These are phyloP conservation scores for Metschnikowia anglica DNA, from an alignment of 805 yeast genomes.

Conservation along the genomic window DNA sequence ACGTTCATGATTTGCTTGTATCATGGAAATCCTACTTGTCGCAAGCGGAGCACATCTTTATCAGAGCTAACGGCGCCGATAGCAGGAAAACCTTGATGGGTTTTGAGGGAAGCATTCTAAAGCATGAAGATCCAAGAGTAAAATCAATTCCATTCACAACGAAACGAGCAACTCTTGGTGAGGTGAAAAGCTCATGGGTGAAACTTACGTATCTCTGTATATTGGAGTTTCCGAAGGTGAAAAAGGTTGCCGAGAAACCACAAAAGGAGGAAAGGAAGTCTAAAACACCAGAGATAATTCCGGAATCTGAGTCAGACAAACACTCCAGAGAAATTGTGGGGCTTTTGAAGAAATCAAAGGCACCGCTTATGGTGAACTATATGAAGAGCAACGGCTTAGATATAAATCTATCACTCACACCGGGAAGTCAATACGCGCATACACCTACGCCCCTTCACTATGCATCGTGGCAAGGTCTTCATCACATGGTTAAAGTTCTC, in stretches of 20 bases:
- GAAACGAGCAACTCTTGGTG: slow-evolving; percentile 77
- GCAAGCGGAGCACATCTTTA: slow-evolving; percentile 66
- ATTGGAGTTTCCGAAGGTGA: slow-evolving; percentile 51
- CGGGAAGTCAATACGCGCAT: slow-evolving; percentile 48
- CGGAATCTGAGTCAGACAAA: slow-evolving; percentile 35
- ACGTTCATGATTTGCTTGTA: slow-evolving; percentile 65
- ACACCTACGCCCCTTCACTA: slow-evolving; percentile 79
- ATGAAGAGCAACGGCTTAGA: slow-evolving; percentile 56
- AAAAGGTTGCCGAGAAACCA: slow-evolving; percentile 18
- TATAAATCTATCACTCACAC: slow-evolving; percentile 54
- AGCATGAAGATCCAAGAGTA: slow-evolving; percentile 58
- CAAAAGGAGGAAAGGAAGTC: slow-evolving; percentile 15
- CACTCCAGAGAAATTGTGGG: slow-evolving; percentile 59
- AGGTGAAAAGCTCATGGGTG: slow-evolving; percentile 81
- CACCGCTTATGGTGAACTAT: slow-evolving; percentile 68
- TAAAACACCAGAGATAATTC: slow-evolving; percentile 9
- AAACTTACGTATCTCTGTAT: slow-evolving; percentile 62
- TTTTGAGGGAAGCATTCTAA: slow-evolving; percentile 56
- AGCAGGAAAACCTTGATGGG: slow-evolving; percentile 66
- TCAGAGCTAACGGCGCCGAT: slow-evolving; percentile 75
- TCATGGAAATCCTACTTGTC: slow-evolving; percentile 63
- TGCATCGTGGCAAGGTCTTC: slow-evolving; percentile 66
- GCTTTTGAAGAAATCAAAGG: slow-evolving; percentile 68
- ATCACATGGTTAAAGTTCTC: slow-evolving; percentile 65
- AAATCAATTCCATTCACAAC: slow-evolving; percentile 85